Base-by-base conservation (phyloP, 2,329 filamentous ascomycete species). In the Fusarium sp. region DNA sequence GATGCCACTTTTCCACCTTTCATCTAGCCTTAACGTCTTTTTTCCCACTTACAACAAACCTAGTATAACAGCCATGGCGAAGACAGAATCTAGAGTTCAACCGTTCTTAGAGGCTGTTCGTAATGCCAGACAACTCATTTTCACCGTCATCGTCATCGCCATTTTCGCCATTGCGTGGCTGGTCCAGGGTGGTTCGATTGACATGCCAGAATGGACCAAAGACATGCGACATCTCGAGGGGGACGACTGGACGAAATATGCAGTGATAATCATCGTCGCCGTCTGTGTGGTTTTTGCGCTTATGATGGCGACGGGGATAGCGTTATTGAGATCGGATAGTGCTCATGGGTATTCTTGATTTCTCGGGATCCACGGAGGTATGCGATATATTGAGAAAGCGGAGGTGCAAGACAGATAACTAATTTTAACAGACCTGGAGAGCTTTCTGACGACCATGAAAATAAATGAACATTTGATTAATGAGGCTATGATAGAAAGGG, bases 121-220 rank as follows among this genome's bases (percentile, higher is more conserved):
- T 1, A 59, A 59, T 21, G 59, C 54, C 6, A 44, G 53, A 28
- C 54, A 69, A 25, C 38, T 60, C 32, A 30, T 60, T 9, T 65
- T 69, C 9, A 60, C 66, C 6, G 16, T 69, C 16, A 15, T 65
- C 2, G 23, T 71, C 18, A 52, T 71, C 6, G 13, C 21, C 1
- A 69, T 69, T 18, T 71, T 43, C 28, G 53, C 68, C 9, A 15
- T 71, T 5, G 53, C 53, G 25, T 71, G 59, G 59, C 18, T 69
- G 23, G 67, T 69, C 6, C 65, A 71, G 33, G 60, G 30, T 30
- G 60, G 60, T 11, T 15, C 67, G 30, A 71, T 71, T 40, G 16
- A 59, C 16, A 71, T 71, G 67, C 67, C 67, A 19, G 43, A 69
- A 28, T 71, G 67, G 67, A 71, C 67, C 12, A 71, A 65, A 6